A percentile compares a stretch with the other conserved stretches of the same genome.
These are phyloP conservation scores for Aspergillus sp. DNA, from an alignment of 2,329 filamentous ascomycete species.

Conservation along the genomic window DNA sequence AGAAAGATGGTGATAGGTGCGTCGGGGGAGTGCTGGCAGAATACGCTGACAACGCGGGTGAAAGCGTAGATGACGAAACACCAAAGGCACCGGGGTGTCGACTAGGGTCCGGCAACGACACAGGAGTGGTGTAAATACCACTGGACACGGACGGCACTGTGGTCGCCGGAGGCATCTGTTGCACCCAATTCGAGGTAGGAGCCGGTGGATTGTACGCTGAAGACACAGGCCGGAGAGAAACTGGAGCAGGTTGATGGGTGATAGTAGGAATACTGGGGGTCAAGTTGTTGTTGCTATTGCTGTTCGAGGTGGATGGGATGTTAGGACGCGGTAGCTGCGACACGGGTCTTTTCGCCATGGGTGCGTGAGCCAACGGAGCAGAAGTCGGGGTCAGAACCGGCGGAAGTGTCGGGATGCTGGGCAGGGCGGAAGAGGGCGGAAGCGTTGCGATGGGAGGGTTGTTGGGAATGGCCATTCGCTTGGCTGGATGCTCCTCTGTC, in stretches of 20 bases:
- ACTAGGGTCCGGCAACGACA: conserved; percentile 27
- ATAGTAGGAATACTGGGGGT: conserved; percentile 36
- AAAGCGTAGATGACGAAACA: conserved; percentile 49
- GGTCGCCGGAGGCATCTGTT: conserved; percentile 31
- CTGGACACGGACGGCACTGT: conserved; percentile 21
- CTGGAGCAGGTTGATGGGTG: conserved; percentile 50
- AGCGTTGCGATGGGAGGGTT: conserved; percentile 18
- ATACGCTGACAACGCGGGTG: conserved; percentile 61
- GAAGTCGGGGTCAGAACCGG: conserved; percentile 27
- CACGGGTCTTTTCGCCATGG: conserved; percentile 23
- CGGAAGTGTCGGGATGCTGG: conserved; percentile 24
- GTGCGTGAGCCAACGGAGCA: conserved; percentile 25
- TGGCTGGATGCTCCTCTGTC: conserved; percentile 48
- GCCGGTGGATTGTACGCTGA: conserved; percentile 53
- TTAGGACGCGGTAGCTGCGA: conserved; percentile 62
- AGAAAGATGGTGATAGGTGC: conserved; percentile 77
- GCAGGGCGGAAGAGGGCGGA: conserved; percentile 17
- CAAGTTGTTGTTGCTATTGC: conserved; percentile 14
- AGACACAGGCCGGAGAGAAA: conserved; percentile 63
- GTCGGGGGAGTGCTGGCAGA: conserved; percentile 55
- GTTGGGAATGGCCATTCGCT: conserved; percentile 36
- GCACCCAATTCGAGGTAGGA: conserved; percentile 44
- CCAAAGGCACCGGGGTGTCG: conserved; percentile 43
- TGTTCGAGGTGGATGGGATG: conserved; percentile 53
- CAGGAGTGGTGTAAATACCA: conserved; percentile 22